These are phyloP conservation scores for Trichomonascaceae sp. DNA, from an alignment of 1,139 yeast species.

Conservation along the genomic window DNA sequence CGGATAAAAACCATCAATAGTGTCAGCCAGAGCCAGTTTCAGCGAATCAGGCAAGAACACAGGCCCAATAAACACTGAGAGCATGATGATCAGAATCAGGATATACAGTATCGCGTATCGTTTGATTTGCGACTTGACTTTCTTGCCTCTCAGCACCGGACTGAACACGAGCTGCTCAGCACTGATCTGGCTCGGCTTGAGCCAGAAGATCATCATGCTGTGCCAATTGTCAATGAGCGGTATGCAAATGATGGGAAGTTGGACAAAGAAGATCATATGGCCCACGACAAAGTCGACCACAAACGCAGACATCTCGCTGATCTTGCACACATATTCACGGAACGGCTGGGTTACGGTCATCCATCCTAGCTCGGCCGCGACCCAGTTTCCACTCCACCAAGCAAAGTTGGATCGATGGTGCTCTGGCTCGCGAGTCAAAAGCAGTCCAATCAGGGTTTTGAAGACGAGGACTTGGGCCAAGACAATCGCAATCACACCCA, in stretches of 20 bases:
- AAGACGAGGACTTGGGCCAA: conserved; percentile 43
- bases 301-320: conserved; percentile 54
- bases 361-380: conserved; percentile 45
- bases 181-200: conserved; percentile 47
- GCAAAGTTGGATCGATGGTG: conserved; percentile 46
- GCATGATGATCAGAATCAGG: conserved; percentile 27
- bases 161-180: conserved; percentile 29
- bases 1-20: conserved; percentile 8
- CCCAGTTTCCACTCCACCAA: conserved; percentile 88
- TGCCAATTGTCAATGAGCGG: conserved; percentile 74
- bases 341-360: conserved; percentile 48
- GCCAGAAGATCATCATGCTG: conserved; percentile 69
- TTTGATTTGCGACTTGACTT: conserved; percentile 6
- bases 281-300: conserved; percentile 61
- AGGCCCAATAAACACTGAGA: conserved; percentile 16
- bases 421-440: conserved; percentile 47
- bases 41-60: conserved; percentile 9
- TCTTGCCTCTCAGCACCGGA: not conserved
- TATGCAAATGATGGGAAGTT: conserved; percentile 49
- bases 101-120: conserved; percentile 33
- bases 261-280: conserved; percentile 45
- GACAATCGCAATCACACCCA: conserved; percentile 44
- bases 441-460: conserved; percentile 32
- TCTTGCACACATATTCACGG: conserved; percentile 56
- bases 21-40: conserved; percentile 3